Conservation (phyloP, 176 grass and related monocot species). For the Hsuehochloa calcarea region DNA sequence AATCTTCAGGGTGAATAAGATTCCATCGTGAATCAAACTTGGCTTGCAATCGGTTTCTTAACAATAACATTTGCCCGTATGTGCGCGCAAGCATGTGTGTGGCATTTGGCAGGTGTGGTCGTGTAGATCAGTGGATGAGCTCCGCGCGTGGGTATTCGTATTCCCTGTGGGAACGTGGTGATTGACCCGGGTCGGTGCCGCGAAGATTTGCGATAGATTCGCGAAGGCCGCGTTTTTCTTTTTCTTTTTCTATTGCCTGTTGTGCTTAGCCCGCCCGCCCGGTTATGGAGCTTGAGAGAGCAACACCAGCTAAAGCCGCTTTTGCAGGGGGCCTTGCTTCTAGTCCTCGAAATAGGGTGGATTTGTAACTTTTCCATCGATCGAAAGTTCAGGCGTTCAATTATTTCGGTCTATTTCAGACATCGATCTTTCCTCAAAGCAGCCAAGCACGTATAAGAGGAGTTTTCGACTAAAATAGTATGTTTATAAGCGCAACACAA, state of each 20-base stretch:
- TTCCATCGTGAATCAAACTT: no score
- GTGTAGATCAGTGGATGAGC: no score
- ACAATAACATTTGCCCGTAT: neutral
- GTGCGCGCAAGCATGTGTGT: neutral
- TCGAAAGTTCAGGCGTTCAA: neutral
- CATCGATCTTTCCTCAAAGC: neutral
- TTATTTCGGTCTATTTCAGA: neutral
- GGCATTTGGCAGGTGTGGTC: slow-evolving; percentile 12
- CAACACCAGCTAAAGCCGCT: neutral
- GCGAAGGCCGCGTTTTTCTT: neutral
- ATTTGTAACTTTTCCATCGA: neutral
- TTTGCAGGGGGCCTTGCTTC: neutral
- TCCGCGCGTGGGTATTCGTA: neutral
- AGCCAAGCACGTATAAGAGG: no score
- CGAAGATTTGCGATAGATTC: no score
- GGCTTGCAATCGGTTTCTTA: no score
- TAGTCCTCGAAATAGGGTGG: neutral
- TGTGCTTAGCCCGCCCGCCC: neutral
- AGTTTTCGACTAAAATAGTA: no score
- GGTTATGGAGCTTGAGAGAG: neutral
- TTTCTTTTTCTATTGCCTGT: neutral
- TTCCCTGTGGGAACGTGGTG: neutral
- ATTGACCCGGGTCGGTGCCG: neutral
- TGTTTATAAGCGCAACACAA: no score
- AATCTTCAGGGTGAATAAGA: no score